Percentiles rank a stretch among this genome's conserved stretches.
Conservation (phyloP, 2,329 filamentous ascomycete species). For the Didymella keratinophila region DNA sequence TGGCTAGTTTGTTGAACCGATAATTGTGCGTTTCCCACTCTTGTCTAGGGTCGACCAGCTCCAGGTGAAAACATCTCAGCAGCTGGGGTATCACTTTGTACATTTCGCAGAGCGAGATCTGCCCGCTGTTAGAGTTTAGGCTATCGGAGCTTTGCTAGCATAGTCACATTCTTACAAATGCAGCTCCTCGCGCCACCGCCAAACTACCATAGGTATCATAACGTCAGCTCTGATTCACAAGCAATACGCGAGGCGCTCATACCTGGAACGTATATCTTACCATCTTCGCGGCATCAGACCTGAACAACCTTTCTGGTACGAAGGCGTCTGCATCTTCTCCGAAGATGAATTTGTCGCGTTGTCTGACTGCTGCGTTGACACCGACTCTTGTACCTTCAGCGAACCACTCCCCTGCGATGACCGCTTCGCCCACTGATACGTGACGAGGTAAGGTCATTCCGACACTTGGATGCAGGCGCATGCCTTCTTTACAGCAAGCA, state of each 20-base stretch:
- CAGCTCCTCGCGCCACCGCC: background rate
- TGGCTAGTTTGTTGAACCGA: constrained; percentile 1
- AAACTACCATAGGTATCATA: background rate
- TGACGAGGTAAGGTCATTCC: background rate
- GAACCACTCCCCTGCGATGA: background rate
- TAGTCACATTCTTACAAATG: background rate
- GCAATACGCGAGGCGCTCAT: background rate
- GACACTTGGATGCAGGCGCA: background rate
- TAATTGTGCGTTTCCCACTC: background rate
- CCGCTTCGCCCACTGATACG: background rate
- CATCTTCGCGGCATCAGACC: background rate
- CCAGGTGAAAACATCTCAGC: background rate
- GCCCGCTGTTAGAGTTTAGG: background rate
- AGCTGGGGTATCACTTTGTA: background rate
- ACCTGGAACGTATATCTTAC: background rate
- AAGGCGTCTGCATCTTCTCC: background rate
- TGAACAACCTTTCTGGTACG: background rate
- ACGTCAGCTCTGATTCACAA: background rate
- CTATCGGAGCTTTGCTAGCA: too few species aligned
- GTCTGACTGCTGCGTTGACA: background rate
- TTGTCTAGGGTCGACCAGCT: background rate
- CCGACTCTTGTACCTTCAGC: background rate
- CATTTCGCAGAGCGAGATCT: constrained; percentile 1
- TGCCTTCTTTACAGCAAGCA: background rate
- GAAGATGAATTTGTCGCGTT: background rate